These are phyloP conservation scores for Fusarium zealandicum DNA, from an alignment of 2,329 filamentous ascomycete species.

Conservation along the genomic window DNA sequence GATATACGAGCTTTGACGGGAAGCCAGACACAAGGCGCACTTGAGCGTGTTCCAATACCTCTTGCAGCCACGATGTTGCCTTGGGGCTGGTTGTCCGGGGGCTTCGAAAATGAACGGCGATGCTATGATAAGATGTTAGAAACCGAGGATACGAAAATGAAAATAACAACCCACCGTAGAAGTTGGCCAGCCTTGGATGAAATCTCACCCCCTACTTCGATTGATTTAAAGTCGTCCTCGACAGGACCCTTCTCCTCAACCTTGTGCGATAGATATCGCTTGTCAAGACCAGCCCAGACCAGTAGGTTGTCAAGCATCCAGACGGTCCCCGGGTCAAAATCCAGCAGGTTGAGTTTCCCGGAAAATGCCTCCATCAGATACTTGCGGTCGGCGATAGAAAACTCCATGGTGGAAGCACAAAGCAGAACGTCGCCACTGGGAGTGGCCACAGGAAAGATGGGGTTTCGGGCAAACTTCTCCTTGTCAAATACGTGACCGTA, in stretches of 20 bases:
- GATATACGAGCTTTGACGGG: constrained; percentile 15
- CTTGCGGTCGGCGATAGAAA: constrained; percentile 30
- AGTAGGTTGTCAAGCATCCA: constrained; percentile 32
- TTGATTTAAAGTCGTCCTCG: constrained; percentile 25
- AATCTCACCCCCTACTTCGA: constrained; percentile 25
- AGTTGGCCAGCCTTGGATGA: constrained; percentile 29
- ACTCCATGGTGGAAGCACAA: constrained; percentile 33
- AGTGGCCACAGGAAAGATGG: constrained; percentile 28
- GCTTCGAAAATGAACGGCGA: constrained; percentile 34
- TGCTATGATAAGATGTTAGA: constrained; percentile 8
- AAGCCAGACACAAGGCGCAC: constrained; percentile 11
- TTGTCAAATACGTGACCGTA: constrained; percentile 31
- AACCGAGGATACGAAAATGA: rapidly evolving
- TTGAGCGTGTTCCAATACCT: constrained; percentile 27
- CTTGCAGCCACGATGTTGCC: constrained; percentile 22
- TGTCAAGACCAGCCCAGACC: constrained; percentile 33
- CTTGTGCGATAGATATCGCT: constrained; percentile 29
- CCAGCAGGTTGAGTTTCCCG: constrained; percentile 27
- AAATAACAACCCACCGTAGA: constrained; percentile 14
- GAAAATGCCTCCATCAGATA: constrained; percentile 27
- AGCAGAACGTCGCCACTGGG: constrained; percentile 18
- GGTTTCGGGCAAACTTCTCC: constrained; percentile 18
- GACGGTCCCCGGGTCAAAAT: constrained; percentile 28
- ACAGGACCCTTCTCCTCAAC: constrained; percentile 18
- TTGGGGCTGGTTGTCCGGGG: constrained; percentile 19